phyloP scores from a whole-genome alignment of 768 basidiomycete species.

The Tricholoma sp. region DNA sequence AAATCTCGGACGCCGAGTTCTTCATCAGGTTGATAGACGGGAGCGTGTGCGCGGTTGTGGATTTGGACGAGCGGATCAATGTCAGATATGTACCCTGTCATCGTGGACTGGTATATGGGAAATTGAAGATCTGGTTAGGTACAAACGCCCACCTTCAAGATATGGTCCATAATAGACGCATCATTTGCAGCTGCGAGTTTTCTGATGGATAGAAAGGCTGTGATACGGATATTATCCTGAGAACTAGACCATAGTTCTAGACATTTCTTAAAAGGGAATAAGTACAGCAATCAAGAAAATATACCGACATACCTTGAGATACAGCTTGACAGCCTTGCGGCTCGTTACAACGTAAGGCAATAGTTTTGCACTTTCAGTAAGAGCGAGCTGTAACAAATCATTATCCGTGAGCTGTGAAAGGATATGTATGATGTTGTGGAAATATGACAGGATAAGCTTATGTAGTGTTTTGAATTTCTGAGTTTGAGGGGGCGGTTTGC shows the following conservation, averaged over 20 bases:
- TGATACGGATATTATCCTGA: conserved; percentile 76
- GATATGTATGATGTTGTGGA: conserved; percentile 79
- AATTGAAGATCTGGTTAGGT: neutral
- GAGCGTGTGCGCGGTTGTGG: conserved; percentile 80
- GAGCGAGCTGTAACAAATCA: conserved; percentile 60
- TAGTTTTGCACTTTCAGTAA: conserved; percentile 83
- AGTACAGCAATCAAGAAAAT: neutral
- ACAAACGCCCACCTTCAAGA: conserved; percentile 66
- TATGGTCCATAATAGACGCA: conserved; percentile 74
- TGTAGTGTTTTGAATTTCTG: conserved; percentile 79
- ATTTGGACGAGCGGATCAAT: conserved; percentile 77
- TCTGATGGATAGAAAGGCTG: conserved; percentile 81
- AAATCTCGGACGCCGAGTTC: conserved; percentile 92
- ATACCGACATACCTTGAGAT: conserved; percentile 62
- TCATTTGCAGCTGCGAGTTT: conserved; percentile 75
- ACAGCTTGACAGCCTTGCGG: conserved; percentile 78
- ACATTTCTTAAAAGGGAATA: conserved; percentile 52
- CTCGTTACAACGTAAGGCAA: conserved; percentile 84
- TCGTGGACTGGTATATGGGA: neutral
- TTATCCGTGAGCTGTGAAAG: conserved; percentile 70
- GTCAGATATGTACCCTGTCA: conserved; percentile 81
- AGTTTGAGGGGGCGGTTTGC: conserved; percentile 81
- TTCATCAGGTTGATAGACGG: conserved; percentile 97
- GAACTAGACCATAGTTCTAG: conserved; percentile 80
- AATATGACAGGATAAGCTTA: conserved; percentile 84